These are phyloP conservation scores for Cercospora sojina DNA, from an alignment of 2,329 filamentous ascomycete genomes.

Conservation along the genomic window DNA sequence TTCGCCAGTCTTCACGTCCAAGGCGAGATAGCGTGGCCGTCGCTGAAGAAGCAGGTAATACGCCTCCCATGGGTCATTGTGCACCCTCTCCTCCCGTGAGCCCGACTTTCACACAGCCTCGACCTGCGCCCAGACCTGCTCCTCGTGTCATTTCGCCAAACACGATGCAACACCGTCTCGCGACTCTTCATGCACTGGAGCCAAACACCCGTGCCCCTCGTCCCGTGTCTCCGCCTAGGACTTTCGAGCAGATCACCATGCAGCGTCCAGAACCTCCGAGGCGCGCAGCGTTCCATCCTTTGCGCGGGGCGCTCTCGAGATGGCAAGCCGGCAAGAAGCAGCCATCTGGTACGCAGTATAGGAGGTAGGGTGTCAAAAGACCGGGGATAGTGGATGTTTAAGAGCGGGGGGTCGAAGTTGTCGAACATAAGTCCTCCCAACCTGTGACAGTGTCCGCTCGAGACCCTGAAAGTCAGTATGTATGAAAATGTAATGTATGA, in stretches of 20 bases:
- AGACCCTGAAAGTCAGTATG: too few species aligned
- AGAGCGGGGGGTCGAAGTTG: too few species aligned
- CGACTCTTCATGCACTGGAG: not conserved
- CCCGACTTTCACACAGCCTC: not conserved
- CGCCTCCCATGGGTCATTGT: not conserved
- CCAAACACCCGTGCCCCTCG: not conserved
- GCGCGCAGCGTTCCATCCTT: not conserved
- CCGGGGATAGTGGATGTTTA: too few species aligned
- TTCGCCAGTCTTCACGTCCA: not conserved
- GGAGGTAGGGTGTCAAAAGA: not conserved
- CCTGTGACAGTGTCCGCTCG: too few species aligned
- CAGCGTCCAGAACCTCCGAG: not conserved
- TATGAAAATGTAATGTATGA: too few species aligned
- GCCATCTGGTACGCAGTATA: not conserved
- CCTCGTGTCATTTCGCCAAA: not conserved
- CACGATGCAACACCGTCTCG: not conserved
- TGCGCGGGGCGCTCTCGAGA: not conserved
- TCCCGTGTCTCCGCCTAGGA: not conserved
- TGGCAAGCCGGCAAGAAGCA: not conserved
- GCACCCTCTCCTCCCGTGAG: not conserved
- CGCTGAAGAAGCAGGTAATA: too few species aligned
- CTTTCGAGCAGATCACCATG: not conserved
- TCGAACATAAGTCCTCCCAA: too few species aligned
- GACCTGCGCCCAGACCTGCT: not conserved
- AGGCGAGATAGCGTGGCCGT: not conserved